Percentiles rank a stretch among this genome's conserved stretches.
phyloP scores from a whole-genome alignment of 73 alveolate species.

The Uronychia binucleata region DNA sequence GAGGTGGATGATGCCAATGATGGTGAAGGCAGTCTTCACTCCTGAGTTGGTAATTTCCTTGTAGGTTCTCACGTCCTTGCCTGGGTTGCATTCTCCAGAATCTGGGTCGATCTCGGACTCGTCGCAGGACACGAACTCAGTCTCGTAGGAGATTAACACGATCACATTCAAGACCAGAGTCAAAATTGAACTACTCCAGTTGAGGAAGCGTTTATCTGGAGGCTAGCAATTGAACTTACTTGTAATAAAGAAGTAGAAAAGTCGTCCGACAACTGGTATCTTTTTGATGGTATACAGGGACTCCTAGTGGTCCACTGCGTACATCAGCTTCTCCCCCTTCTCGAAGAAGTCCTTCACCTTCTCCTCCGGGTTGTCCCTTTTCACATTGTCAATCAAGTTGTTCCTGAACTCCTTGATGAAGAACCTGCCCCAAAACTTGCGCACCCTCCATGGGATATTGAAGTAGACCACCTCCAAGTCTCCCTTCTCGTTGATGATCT shows the following conservation, averaged over 20 bases:
- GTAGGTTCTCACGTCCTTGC: neutral
- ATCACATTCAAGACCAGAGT: neutral
- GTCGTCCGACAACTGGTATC: neutral
- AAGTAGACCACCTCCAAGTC: neutral
- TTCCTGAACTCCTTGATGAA: conserved; percentile 1
- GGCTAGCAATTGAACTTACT: too few relatives aligned
- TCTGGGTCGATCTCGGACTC: too few relatives aligned
- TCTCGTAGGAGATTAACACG: neutral
- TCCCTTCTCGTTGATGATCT: neutral
- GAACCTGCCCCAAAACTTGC: neutral
- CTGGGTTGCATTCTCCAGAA: too few relatives aligned
- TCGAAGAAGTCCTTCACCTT: conserved; percentile 15
- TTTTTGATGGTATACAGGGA: neutral
- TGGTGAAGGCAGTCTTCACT: neutral
- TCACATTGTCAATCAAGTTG: neutral
- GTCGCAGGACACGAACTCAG: too few relatives aligned
- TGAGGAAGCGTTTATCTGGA: neutral
- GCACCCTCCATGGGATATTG: neutral
- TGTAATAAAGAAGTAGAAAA: neutral
- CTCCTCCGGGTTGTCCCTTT: neutral
- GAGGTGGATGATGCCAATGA: neutral
- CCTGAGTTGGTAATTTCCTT: neutral
- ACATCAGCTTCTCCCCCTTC: neutral
- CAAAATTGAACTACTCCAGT: neutral
- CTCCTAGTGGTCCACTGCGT: conserved; percentile 12